A percentile compares a stretch with the other conserved stretches of the same genome.
These are phyloP conservation scores for Silene uniflora DNA, from an alignment of 148 eudicot genomes.

Conservation along the genomic window DNA sequence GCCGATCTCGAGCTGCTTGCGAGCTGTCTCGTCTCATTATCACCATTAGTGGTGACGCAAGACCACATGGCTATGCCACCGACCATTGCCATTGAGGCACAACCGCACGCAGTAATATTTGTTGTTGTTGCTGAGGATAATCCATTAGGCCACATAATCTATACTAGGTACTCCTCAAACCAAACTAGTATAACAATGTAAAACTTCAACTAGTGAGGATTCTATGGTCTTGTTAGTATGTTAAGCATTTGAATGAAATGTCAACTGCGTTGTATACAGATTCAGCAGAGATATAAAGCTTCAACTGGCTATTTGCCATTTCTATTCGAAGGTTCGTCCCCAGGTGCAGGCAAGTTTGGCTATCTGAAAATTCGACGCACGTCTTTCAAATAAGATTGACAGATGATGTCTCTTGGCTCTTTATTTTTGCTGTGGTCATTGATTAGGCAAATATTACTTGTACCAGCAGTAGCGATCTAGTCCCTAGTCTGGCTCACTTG, in stretches of 20 bases:
- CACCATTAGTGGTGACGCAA: too few relatives aligned
- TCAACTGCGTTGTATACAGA: slow-evolving; percentile 36
- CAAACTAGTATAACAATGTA: neutral
- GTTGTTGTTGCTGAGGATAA: too few relatives aligned
- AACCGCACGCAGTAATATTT: too few relatives aligned
- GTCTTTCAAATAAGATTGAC: slow-evolving; percentile 24
- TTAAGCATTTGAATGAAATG: slow-evolving; percentile 4
- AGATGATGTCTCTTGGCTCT: neutral
- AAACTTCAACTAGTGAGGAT: neutral
- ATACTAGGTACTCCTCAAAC: neutral
- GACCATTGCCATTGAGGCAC: too few relatives aligned
- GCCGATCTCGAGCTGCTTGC: too few relatives aligned
- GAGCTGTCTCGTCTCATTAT: too few relatives aligned
- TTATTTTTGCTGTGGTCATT: neutral
- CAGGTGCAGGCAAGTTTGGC: slow-evolving; percentile 95
- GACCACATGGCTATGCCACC: too few relatives aligned
- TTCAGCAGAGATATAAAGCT: slow-evolving; percentile 74
- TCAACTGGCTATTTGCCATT: slow-evolving; percentile 82
- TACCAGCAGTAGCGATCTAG: neutral
- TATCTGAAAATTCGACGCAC: slow-evolving; percentile 67
- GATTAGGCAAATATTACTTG: neutral
- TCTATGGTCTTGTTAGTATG: neutral
- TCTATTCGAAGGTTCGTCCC: slow-evolving; percentile 93
- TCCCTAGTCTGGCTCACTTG: slow-evolving; percentile 2
- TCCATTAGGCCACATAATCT: too few relatives aligned